Evolutionary conservation across 2,329 filamentous ascomycete genomes (phyloP), one percentile per base, ranked within the genome.

Genomic region (Pestalotiopsis sp.): DNA sequence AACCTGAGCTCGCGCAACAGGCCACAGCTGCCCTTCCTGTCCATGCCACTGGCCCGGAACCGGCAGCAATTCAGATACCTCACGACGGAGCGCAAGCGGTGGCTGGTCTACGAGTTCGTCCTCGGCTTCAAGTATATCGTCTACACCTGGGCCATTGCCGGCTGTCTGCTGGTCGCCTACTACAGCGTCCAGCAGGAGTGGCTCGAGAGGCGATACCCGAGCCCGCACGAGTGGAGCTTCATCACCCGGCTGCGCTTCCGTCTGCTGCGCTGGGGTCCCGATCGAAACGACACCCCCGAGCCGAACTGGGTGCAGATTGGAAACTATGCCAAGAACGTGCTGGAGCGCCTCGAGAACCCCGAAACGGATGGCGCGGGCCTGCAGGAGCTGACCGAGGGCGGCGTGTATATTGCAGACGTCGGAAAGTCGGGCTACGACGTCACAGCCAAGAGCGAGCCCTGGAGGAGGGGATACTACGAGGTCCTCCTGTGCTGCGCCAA

Each of bases 381-480:
- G 38, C 74, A 80, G 7, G 86, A 90, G 72, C 85, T 90, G 69
- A 82, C 83, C 6, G 85, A 86, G 49, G 87, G 85, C 2, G 87
- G 83, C 0, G 80, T 87, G 3, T 76, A 84, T 55, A 82, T 90
- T n/a, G 85, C 86, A 3, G 87, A 85, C 0, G 74, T 89, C 36
- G 88, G 87, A 0, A 83, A 80, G 67, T 83, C 75, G 0, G 78
- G 90, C 0, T 89, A 89, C 72, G 93, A 97, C 77, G 83, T 96
- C 67, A 88, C 88, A 1, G 86, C 81, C 6, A 97, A 94, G 83
- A 91, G 90, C 71, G 93, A 97, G 79, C 85, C 91, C 64, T 98
- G 95, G 95, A 86, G 92, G 74, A 86, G 93, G 67, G 94, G 94
- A 1, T 98, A 98, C 80, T 94, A 92, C 75, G 90, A 97, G 75